Conservation (phyloP, 257 asterid genomes). For the Solanum medicagineum region DNA sequence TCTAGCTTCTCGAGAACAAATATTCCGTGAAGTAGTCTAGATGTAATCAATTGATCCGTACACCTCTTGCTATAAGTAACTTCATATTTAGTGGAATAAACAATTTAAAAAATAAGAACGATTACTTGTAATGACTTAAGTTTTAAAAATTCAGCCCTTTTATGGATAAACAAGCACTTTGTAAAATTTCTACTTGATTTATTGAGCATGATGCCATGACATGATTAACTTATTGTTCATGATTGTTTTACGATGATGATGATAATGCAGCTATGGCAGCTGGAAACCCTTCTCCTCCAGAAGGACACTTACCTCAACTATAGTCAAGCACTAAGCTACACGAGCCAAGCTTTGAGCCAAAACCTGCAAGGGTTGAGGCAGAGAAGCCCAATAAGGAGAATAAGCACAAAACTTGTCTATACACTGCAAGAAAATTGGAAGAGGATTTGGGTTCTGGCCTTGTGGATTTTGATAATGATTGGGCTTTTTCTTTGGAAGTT, state of each 20-base stretch:
- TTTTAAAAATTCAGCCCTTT: neutral
- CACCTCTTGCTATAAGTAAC: neutral
- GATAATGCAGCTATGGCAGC: constrained; percentile 93
- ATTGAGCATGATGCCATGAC: constrained; percentile 12
- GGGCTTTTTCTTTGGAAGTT: constrained; percentile 90
- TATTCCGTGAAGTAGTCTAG: neutral
- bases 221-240: constrained; percentile 9
- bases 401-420: constrained; percentile 40
- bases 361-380: constrained; percentile 73
- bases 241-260: constrained; percentile 21
- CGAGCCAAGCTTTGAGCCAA: constrained; percentile 97
- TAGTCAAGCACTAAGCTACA: constrained; percentile 94
- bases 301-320: constrained; percentile 92
- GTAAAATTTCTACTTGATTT: neutral
- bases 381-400: constrained; percentile 37
- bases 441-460: constrained; percentile 66
- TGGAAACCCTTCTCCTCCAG: constrained; percentile 89
- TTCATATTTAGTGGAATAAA: neutral
- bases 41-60: neutral
- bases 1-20: neutral
- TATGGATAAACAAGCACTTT: neutral
- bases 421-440: constrained; percentile 72
- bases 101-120: neutral
- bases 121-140: neutral
- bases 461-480: constrained; percentile 65